Evolutionary conservation across 139 green algal genomes (phyloP), one percentile per base, ranked within the genome.

Genomic region (Microglena sp.): DNA sequence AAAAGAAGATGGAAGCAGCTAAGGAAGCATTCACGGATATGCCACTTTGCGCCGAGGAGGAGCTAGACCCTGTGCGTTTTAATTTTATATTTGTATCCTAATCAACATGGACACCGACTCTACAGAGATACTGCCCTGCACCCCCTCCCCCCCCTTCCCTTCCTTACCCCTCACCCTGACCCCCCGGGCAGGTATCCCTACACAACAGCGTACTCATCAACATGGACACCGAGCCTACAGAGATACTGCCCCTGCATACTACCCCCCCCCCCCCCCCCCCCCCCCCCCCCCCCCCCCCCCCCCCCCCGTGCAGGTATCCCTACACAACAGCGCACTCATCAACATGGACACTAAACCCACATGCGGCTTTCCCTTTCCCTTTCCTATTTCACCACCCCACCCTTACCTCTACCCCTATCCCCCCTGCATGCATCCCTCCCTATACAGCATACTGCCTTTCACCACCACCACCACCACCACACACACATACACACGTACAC

Each of bases 271-370:
- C 50, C 50, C 24, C 11, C 50, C 50, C 50, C 24, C 18, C 50
- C 40, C 11, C 8, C 8, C 40, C 40, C 40, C 40, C 40, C 40
- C 11, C 24, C 18, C 24, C 24, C 7, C 24, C n/a, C n/a, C 24
- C 7, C n/a, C 24, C 50, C 50, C 24, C n/a, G 8, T 15, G n/a
- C 64, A 84, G 77, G 77, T 95, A 22, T 91, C 86, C 5, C 74
- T 95, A 40, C 87, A 95, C 82, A 95, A 95, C 80, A 74, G 70
- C 24, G 88, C 83, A 18, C 77, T 94, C 6, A 80, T 90, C 53
- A 74, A 81, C 64, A 86, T 87, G 75, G 79, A 88, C 45, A 67
- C 43, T 1, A 78, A 90, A 36, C 75, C 82, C 3, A 76, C 74
- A 6, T 69, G 61, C 18, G 81, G 78, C 15, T 88, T 95, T n/a